phyloP scores from a whole-genome alignment of 225 moss, liverwort and hornwort species.

The Bryum argenteum region DNA sequence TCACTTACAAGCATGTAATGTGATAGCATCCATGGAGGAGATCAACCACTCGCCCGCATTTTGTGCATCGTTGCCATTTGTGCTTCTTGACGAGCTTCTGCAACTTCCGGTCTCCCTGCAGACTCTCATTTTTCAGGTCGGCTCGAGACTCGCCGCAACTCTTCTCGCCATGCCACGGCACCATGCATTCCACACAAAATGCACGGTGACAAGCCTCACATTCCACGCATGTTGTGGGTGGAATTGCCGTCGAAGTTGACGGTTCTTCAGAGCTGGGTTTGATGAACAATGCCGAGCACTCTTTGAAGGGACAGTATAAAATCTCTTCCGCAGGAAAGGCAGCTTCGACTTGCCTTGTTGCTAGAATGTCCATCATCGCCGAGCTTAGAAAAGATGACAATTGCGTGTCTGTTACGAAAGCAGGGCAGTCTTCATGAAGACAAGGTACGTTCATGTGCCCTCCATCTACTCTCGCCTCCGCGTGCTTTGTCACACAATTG shows the following conservation, averaged over 20 bases:
- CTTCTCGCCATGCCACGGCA: conserved; percentile 49
- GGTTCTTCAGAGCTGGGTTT: conserved; percentile 23
- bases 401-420: conserved; percentile 32
- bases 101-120: conserved; percentile 39
- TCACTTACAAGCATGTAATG: conserved; percentile 46
- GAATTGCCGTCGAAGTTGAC: conserved; percentile 31
- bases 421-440: conserved; percentile 32
- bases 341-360: conserved; percentile 40
- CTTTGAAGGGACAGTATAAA: conserved; percentile 45
- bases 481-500: conserved; percentile 39
- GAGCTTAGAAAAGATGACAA: conserved; percentile 27
- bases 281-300: conserved; percentile 46
- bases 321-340: conserved; percentile 39
- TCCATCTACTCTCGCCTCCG: conserved; percentile 39
- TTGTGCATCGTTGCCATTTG: conserved; percentile 50
- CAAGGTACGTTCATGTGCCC: conserved; percentile 45
- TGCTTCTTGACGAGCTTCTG: conserved; percentile 27
- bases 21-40: conserved; percentile 39
- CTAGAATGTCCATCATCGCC: conserved; percentile 31
- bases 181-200: conserved; percentile 41
- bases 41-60: conserved; percentile 44
- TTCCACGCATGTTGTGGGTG: conserved; percentile 28
- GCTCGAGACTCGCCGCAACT: conserved; percentile 41
- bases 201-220: conserved; percentile 47
- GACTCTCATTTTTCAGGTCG: conserved; percentile 19